Evolutionary conservation across 2,329 filamentous ascomycete species (phyloP).

Genomic region (Claviceps capensis): DNA sequence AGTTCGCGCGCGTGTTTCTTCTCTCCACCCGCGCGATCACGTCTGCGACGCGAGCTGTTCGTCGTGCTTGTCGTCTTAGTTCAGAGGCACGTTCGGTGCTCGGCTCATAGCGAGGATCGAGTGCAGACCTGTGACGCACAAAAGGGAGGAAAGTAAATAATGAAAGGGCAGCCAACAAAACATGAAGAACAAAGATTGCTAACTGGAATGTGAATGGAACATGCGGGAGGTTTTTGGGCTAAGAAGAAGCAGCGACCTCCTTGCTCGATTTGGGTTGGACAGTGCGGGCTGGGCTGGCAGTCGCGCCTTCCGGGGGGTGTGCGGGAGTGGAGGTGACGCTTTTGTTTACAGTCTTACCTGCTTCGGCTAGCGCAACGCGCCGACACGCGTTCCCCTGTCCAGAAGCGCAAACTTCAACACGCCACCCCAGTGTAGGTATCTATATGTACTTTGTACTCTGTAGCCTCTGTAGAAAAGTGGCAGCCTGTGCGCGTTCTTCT

Average conservation of each 20-base stretch:
- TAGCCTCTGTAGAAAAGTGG: not conserved
- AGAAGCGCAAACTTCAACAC: slow-evolving; percentile 7
- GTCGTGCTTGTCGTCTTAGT: slow-evolving; percentile 3
- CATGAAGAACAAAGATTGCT: not conserved
- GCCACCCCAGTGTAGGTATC: not conserved
- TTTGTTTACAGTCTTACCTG: slow-evolving; percentile 24
- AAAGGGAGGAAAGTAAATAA: not conserved
- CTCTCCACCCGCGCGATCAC: not conserved
- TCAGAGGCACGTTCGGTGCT: slow-evolving; percentile 1
- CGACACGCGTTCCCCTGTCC: slow-evolving; percentile 19
- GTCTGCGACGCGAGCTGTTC: slow-evolving; percentile 2
- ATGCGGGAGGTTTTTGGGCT: slow-evolving; percentile 4
- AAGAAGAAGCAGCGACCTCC: slow-evolving; percentile 4
- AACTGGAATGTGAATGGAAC: slow-evolving; percentile 6
- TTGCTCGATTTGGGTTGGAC: slow-evolving; percentile 5
- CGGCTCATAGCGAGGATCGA: slow-evolving; percentile 4
- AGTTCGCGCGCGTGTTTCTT: not conserved
- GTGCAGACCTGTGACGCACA: not conserved
- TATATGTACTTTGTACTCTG: not conserved
- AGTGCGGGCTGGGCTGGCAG: slow-evolving; percentile 6
- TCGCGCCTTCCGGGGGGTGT: slow-evolving; percentile 7
- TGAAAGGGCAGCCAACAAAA: not conserved
- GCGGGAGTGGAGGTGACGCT: slow-evolving; percentile 17
- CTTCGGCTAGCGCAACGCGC: slow-evolving; percentile 18
- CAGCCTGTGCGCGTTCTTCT: too few species aligned